Conservation (phyloP, 805 yeast genomes). For the Schizosaccharomyces lindneri region DNA sequence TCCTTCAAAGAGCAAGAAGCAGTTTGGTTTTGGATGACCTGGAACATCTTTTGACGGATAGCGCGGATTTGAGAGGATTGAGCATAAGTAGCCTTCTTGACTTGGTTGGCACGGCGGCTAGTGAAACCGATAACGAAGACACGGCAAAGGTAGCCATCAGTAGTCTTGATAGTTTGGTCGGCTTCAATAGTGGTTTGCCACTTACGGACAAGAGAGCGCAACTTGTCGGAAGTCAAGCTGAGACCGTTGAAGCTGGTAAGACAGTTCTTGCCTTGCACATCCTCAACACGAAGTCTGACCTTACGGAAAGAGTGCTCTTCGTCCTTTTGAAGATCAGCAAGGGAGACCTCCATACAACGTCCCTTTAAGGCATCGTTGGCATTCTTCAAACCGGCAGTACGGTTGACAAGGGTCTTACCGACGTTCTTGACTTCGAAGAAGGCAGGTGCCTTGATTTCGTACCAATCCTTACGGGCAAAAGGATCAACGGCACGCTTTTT, state of each 20-base stretch:
- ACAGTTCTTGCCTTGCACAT: conserved; percentile 95
- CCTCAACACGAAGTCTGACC: conserved; percentile 91
- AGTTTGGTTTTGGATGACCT: conserved; percentile 91
- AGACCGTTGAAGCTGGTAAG: conserved; percentile 98
- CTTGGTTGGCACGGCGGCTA: conserved; percentile 88
- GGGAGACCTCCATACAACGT: conserved; percentile 82
- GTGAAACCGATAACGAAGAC: conserved; percentile 95
- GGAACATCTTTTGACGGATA: conserved; percentile 87
- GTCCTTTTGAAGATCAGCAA: conserved; percentile 85
- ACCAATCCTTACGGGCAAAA: conserved; percentile 89
- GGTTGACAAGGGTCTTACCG: conserved; percentile 96
- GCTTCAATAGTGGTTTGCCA: conserved; percentile 98
- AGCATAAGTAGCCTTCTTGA: conserved; percentile 94
- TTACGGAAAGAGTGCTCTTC: conserved; percentile 97
- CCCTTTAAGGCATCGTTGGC: conserved; percentile 97
- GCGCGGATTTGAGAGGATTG: conserved; percentile 93
- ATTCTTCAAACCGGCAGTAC: conserved; percentile 87
- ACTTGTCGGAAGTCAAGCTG: conserved; percentile 92
- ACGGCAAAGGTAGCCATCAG: conserved; percentile 93
- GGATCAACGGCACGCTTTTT: conserved; percentile 99
- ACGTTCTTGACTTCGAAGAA: conserved; percentile 95
- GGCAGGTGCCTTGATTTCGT: conserved; percentile 93
- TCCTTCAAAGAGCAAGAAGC: conserved; percentile 85
- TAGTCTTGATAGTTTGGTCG: conserved; percentile 90
- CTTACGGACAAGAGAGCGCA: conserved; percentile 92